These are phyloP conservation scores for Dryas drummondii DNA, from an alignment of 306 rosid genomes.

Conservation along the genomic window DNA sequence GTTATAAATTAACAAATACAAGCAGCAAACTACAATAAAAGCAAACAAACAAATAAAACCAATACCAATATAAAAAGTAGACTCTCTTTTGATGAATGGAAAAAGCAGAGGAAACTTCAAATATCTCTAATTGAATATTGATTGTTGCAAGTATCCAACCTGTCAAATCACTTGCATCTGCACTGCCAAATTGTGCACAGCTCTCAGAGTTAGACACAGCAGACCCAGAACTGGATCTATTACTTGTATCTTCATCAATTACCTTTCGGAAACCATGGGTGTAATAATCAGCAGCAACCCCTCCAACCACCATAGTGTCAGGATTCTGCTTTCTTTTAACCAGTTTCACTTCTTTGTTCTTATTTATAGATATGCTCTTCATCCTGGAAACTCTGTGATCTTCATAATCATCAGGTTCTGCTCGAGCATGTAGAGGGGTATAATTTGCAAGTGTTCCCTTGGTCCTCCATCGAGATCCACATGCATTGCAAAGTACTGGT, in stretches of 20 bases:
- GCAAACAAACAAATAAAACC: too few species aligned
- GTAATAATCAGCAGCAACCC: slow-evolving; percentile 44
- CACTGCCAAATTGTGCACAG: slow-evolving; percentile 76
- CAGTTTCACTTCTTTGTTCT: slow-evolving; percentile 67
- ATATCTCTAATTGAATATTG: slow-evolving; percentile 17
- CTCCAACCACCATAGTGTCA: slow-evolving; percentile 47
- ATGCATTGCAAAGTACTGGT: too few species aligned
- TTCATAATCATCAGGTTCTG: slow-evolving; percentile 78
- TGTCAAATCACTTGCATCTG: slow-evolving; percentile 94
- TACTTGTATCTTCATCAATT: slow-evolving; percentile 79
- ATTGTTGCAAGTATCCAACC: slow-evolving; percentile 50
- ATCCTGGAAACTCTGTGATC: slow-evolving; percentile 67
- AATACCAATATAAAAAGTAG: background rate
- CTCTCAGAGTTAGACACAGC: slow-evolving; percentile 95
- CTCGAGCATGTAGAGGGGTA: slow-evolving; percentile 94
- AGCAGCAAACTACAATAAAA: too few species aligned
- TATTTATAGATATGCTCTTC: slow-evolving; percentile 65
- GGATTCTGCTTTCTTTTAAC: slow-evolving; percentile 70
- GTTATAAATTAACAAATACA: too few species aligned
- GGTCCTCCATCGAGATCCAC: too few species aligned
- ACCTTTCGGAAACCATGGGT: slow-evolving; percentile 60
- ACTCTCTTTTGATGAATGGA: background rate
- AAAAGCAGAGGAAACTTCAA: slow-evolving; percentile 1
- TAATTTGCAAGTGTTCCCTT: slow-evolving; percentile 94
- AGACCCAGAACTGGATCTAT: slow-evolving; percentile 96